Base-by-base conservation (phyloP, 371 early-diverging fungal genomes). In the Mucor racemosus region DNA sequence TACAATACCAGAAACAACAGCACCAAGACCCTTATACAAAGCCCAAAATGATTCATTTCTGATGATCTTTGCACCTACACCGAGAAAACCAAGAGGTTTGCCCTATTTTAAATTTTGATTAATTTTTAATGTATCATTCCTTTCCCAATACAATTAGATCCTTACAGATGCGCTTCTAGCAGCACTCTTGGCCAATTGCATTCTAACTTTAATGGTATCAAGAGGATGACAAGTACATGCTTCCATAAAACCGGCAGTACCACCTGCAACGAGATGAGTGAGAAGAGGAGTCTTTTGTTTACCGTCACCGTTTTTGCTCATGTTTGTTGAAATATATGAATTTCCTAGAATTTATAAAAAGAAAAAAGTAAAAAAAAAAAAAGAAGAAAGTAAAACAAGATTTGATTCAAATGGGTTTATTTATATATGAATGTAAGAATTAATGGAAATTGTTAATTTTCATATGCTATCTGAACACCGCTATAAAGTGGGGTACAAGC, bases 11-110 rank as follows among this genome's bases (percentile, higher is more conserved):
- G 95, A 83, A n/a, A 96, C 93, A 13, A 98, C 98, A 17, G 99
- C 97, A 57, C 97, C 97, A 6, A 98, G 90, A 66, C 99, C 99
- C 84, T 98, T 97, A 88, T 98, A 98, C 21, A 98, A 88, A 2
- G 95, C 94, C 61, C 93, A 80, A 48, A 93, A 84, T 14, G 96
- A 95, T 73, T 98, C 99, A 69, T 90, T 92, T 76, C 87, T 84
- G 10, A 93, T 90, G 62, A 98, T 98, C 64, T 88, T 85, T 31
- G 85, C 70, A 39, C 97, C 97, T 31, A 94, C 94, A 31, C 90
- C 89, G 34, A 97, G 65, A 75, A 98, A 97, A 64, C 89, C 84
- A 34, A 85, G 78, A 35, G 74, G 80, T 48, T 67, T 79, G 36
- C 80, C 81, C 81, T 82, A 65, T 34, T n/a, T 14, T 6, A 35